Evolutionary conservation across 1,284 basidiomycete species (phyloP).

Genomic region (Dichomitus squalens): DNA sequence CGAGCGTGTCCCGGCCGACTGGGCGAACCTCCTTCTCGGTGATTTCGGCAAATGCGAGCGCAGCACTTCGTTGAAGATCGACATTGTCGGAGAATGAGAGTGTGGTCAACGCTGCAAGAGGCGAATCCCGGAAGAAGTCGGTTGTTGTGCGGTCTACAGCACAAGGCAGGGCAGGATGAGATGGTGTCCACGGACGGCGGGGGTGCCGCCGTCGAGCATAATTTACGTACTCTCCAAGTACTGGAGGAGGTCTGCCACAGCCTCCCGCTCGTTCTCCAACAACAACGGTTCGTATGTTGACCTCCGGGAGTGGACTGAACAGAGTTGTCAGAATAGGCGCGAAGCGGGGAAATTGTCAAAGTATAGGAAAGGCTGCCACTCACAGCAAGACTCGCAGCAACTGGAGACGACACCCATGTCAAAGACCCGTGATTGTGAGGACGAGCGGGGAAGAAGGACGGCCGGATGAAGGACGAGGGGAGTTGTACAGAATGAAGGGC

Average conservation of each 20-base stretch:
- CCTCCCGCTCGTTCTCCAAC: conserved; percentile 97
- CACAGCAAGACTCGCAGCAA: conserved; percentile 81
- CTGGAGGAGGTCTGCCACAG: conserved; percentile 96
- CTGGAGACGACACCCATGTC: conserved; percentile 61
- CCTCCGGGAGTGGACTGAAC: conserved; percentile 71
- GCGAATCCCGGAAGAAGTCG: conserved; percentile 94
- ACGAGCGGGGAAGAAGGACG: conserved; percentile 23
- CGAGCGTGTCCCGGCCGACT: conserved; percentile 95
- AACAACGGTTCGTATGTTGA: conserved; percentile 92
- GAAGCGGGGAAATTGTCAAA: conserved; percentile 9
- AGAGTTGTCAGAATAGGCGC: conserved; percentile 14
- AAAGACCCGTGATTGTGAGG: conserved; percentile 24
- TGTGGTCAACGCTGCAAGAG: conserved; percentile 92
- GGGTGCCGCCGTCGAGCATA: not conserved
- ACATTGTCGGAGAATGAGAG: conserved; percentile 99
- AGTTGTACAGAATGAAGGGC: conserved; percentile 11
- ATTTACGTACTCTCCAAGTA: conserved; percentile 89
- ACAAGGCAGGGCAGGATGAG: conserved; percentile 15
- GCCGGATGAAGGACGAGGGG: conserved; percentile 19
- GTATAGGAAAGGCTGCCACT: conserved; percentile 31
- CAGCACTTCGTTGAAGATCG: conserved; percentile 96
- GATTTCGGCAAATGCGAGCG: conserved; percentile 98
- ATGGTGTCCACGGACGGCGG: conserved; percentile 1
- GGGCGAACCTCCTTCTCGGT: conserved; percentile 99
- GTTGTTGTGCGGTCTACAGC: conserved; percentile 87